phyloP scores from a whole-genome alignment of 352 stramenopile genomes.

The Globisporangium paroecandrum region DNA sequence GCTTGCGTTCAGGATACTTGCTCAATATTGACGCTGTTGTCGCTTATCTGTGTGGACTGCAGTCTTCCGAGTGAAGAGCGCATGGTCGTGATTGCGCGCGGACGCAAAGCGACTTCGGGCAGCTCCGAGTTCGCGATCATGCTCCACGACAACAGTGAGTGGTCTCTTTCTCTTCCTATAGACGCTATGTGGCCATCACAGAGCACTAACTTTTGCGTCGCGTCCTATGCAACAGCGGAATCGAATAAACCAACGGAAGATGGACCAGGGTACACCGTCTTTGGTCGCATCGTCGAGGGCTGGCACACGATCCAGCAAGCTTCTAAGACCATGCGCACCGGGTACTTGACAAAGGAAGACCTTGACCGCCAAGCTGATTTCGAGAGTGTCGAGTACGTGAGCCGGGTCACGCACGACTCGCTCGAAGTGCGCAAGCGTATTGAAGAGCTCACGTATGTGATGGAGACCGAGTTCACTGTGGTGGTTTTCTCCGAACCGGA shows the following conservation, averaged over 20 bases:
- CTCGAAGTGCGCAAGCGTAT: conserved; percentile 48
- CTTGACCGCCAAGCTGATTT: conserved; percentile 61
- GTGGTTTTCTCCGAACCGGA: conserved; percentile 94
- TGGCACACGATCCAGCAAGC: conserved; percentile 79
- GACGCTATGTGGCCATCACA: not conserved
- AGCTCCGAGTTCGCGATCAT: conserved; percentile 86
- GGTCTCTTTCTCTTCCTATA: conserved; percentile 2
- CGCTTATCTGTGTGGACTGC: not conserved
- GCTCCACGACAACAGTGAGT: conserved; percentile 72
- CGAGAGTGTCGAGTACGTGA: conserved; percentile 67
- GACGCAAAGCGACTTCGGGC: conserved; percentile 62
- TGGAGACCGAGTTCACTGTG: conserved; percentile 82
- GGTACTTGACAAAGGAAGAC: conserved; percentile 71
- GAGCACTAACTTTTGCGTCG: not conserved
- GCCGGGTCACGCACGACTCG: conserved; percentile 57
- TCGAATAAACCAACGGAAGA: conserved; percentile 60
- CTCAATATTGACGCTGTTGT: not conserved
- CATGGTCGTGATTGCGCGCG: conserved; percentile 79
- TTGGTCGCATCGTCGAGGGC: conserved; percentile 70
- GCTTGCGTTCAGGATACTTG: not conserved
- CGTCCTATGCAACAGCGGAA: conserved; percentile 17
- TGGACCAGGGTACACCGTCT: conserved; percentile 73
- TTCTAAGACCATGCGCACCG: conserved; percentile 64
- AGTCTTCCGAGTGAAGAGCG: conserved; percentile 73
- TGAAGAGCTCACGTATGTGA: conserved; percentile 68